Percentiles rank a stretch among this genome's conserved stretches.
Evolutionary conservation across 176 grass and related monocot genomes (phyloP).

Genomic region (Zoysia pacifica): DNA sequence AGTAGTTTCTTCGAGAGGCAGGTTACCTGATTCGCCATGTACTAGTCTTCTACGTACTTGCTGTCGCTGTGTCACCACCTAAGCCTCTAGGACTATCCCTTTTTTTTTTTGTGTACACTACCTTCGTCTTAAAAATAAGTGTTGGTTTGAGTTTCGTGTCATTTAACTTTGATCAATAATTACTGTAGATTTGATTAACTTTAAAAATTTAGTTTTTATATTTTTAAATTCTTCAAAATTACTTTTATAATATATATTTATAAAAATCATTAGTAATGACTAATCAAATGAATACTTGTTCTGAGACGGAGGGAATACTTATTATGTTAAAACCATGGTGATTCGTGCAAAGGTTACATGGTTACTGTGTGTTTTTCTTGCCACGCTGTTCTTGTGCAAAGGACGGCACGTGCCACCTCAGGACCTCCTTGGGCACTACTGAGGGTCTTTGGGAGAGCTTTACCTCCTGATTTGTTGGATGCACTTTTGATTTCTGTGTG

Average conservation of each 20-base stretch:
- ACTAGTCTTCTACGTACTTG: not conserved
- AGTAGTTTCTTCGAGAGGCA: conserved; percentile 32
- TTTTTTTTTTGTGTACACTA: conserved; percentile 4
- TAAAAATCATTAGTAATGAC: too few relatives aligned
- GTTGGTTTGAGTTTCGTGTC: too few relatives aligned
- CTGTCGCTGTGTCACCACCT: not conserved
- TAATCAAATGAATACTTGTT: too few relatives aligned
- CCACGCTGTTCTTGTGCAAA: not conserved
- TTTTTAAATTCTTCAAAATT: too few relatives aligned
- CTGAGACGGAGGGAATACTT: not conserved
- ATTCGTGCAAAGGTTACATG: conserved; percentile 1
- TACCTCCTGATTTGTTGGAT: too few relatives aligned
- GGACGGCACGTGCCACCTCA: not conserved
- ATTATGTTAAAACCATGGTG: conserved; percentile 26
- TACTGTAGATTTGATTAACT: too few relatives aligned
- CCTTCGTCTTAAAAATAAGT: too few relatives aligned
- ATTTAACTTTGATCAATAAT: not conserved
- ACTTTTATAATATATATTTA: too few relatives aligned
- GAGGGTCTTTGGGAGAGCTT: too few relatives aligned
- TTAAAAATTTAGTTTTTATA: too few relatives aligned
- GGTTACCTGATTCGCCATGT: conserved; percentile 37
- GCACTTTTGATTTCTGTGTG: too few relatives aligned
- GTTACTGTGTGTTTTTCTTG: conserved; percentile 13
- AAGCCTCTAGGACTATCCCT: conserved; percentile 27
- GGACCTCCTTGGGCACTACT: not conserved